phyloP scores from a whole-genome alignment of 148 eudicot species.

The Oxyria digyna region DNA sequence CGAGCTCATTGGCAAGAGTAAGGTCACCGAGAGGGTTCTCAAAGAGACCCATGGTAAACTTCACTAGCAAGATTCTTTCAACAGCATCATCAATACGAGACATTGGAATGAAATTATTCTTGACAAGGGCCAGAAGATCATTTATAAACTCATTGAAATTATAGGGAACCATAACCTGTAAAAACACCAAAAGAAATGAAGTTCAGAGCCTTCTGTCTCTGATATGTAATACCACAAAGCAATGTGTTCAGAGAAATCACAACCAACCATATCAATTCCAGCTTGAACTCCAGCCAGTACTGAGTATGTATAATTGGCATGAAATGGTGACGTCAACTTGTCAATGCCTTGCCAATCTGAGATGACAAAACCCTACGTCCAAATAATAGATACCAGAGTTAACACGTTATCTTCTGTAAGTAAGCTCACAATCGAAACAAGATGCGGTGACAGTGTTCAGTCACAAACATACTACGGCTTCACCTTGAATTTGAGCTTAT shows the following conservation, averaged over 20 bases:
- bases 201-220: not conserved
- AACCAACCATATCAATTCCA: slow-evolving; percentile 78
- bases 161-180: slow-evolving; percentile 76
- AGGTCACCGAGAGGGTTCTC: slow-evolving; percentile 75
- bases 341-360: slow-evolving; percentile 96
- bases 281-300: slow-evolving; percentile 58
- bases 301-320: slow-evolving; percentile 76
- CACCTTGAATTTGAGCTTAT: slow-evolving; percentile 68
- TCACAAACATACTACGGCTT: not conserved
- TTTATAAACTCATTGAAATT: slow-evolving; percentile 52
- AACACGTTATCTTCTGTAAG: not conserved
- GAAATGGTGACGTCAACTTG: slow-evolving; percentile 62
- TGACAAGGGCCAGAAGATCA: slow-evolving; percentile 54
- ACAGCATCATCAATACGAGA: slow-evolving; percentile 87
- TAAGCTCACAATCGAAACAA: not conserved
- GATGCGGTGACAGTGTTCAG: not conserved
- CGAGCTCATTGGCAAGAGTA: slow-evolving; percentile 51
- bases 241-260: not conserved
- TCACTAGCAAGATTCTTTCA: slow-evolving; percentile 59
- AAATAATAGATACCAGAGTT: not conserved
- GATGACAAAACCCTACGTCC: slow-evolving; percentile 69
- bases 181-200: not conserved
- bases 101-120: slow-evolving; percentile 54
- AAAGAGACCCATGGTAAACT: slow-evolving; percentile 79
- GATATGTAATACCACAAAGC: not conserved